phyloP scores from a whole-genome alignment of 371 early-diverging fungal genomes.

The Choanephora cucurbitarum region DNA sequence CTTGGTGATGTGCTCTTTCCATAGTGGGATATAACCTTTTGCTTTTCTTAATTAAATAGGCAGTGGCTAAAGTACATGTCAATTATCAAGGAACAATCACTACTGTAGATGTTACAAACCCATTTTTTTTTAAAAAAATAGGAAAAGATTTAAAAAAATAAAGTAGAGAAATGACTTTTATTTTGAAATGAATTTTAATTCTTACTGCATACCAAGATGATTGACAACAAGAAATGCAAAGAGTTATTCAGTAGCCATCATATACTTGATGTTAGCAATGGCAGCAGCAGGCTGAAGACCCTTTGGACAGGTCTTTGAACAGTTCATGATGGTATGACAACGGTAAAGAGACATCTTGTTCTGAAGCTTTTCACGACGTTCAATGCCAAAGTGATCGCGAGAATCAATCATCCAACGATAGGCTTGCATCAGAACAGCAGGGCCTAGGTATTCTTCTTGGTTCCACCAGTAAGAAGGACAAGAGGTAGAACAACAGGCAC shows the following conservation, averaged over 20 bases:
- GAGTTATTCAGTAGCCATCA: conserved; percentile 83
- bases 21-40: conserved; percentile 4
- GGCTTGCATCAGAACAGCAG: conserved; percentile 95
- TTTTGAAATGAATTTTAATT: conserved; percentile 9
- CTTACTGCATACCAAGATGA: background rate
- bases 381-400: conserved; percentile 89
- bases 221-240: conserved; percentile 4
- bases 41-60: background rate
- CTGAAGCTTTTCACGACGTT: conserved; percentile 89
- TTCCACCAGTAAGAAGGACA: conserved; percentile 99
- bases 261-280: conserved; percentile 94
- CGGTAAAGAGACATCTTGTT: conserved; percentile 95
- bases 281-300: conserved; percentile 96
- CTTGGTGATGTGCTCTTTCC: background rate
- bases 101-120: background rate
- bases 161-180: background rate
- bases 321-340: conserved; percentile 99
- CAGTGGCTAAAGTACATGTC: background rate
- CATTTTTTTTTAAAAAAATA: background rate
- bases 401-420: conserved; percentile 98
- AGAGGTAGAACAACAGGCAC: conserved; percentile 96
- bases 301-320: conserved; percentile 96
- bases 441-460: conserved; percentile 92
- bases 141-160: conserved; percentile 1
- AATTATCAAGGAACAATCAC: no score